Evolutionary conservation across 768 basidiomycete genomes (phyloP), one percentile per base, ranked within the genome.

Genomic region (Macrolepiota albuminosa): DNA sequence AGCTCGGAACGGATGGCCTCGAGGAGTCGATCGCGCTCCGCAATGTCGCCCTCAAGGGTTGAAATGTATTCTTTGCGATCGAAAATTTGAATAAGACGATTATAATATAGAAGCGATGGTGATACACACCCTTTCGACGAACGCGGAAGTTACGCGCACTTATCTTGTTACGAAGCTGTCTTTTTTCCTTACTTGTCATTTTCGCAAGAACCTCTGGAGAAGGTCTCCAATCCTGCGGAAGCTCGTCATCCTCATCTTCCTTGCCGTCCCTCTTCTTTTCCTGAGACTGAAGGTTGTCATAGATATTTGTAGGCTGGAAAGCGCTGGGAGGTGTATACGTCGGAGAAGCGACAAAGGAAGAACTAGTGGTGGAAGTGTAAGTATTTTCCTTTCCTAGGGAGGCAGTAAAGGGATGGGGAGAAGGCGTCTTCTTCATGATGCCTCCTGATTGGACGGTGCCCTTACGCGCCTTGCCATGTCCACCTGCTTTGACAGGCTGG

Each of bases 141-240:
- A 94, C 91, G n/a, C 96, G 82, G 75, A 98, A 98, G 71, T 96
- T 97, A 56, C 95, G 78, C 0, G 96, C 96, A 64, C 87, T 89
- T 66, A 98, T 94, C 86, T 99, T 99, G 78, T 99, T 99, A 54
- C 96, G 73, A 46, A 98, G 77, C 72, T 98, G 96, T 9, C 97
- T 78, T 74, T 98, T 98, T 78, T 98, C 95, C 76, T 96, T 98
- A 68, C 87, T 89, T 6, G 86, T 85, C 84, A 99, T 90, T 73
- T 93, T 98, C 70, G 91, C 88, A 77, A 98, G 97, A 62, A 95
- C 94, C 64, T 97, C 96, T 0, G 94, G 89, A 4, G 85, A 82
- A 8, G 92, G 93, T 52, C 91, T 82, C 89, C 91, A 93, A 65
- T 93, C 89, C 36, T 88, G 88, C 16, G 86, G 80, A 5, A 86